Evolutionary conservation across 2,329 filamentous ascomycete genomes (phyloP), one percentile per base, ranked within the genome.

Genomic region (Chalaropsis ovoidea): DNA sequence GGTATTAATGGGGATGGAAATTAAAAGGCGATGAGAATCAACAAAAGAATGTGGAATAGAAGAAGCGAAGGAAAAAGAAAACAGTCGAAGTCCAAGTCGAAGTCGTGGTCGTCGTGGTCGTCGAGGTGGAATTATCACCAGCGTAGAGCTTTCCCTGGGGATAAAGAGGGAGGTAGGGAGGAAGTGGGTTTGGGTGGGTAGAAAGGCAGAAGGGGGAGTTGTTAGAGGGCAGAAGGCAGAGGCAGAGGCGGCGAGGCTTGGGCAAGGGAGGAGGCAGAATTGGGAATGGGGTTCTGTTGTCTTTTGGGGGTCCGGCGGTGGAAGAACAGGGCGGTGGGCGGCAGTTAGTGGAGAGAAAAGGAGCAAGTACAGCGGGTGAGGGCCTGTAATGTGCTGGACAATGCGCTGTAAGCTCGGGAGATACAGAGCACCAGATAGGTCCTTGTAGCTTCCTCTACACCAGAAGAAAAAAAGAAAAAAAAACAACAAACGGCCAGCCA

Each of bases 81-180:
- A 27, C 47, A 52, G 24, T 52, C 22, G 47, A 52, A 52, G 31
- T 35, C 31, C 27, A 56, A n/a, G 52, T 56, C 17, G 52, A 31
- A 43, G 63, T 65, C 60, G 43, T 60, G 41, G 63, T 65, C 62
- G 62, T 66, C 41, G 62, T 62, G 27, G 66, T 64, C 66, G 66
- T 64, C 49, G 49, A 63, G 56, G 42, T 49, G 63, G 63, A 65
- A 64, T 63, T 67, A 67, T 67, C 66, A 67, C 63, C 52, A 67
- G 63, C 66, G 64, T 65, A 61, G 64, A 67, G 64, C 63, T 65
- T 67, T 65, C 60, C 52, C 27, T 35, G 58, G 52, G 45, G 52
- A 54, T 42, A 42, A 56, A 64, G 54, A 63, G 61, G 63, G 49
- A 65, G 45, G 56, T 54, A 62, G 47, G 49, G 49, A 58, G 52